Conservation (phyloP, 2,329 filamentous ascomycete species). For the Colletotrichum caudatum region DNA sequence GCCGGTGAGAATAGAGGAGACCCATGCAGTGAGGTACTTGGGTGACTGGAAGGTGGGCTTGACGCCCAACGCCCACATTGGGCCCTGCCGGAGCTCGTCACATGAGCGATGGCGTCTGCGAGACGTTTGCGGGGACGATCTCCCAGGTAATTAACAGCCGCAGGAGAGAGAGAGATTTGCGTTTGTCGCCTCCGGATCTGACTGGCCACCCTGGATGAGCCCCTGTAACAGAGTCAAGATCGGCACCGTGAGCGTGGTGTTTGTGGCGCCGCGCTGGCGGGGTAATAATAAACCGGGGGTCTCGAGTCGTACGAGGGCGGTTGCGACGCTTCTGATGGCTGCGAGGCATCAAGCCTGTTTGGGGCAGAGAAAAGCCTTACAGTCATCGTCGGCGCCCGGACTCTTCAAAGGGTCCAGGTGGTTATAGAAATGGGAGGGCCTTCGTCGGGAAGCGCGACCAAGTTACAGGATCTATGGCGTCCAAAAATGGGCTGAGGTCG, state of each 20-base stretch:
- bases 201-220: neutral
- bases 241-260: slow-evolving; percentile 24
- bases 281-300: slow-evolving; percentile 25
- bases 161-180: neutral
- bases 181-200: slow-evolving; percentile 23
- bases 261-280: slow-evolving; percentile 10
- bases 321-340: slow-evolving; percentile 35
- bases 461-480: slow-evolving; percentile 14
- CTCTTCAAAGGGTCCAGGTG: slow-evolving; percentile 24
- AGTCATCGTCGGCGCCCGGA: neutral
- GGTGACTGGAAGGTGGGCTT: neutral
- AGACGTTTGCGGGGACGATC: slow-evolving; percentile 9
- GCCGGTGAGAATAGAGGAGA: neutral
- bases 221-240: slow-evolving; percentile 28
- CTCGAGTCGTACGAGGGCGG: slow-evolving; percentile 25
- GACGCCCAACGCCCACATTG: slow-evolving; percentile 21
- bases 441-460: slow-evolving; percentile 4
- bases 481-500: neutral
- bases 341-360: slow-evolving; percentile 32
- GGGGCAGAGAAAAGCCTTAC: slow-evolving; percentile 9
- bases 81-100: slow-evolving; percentile 25
- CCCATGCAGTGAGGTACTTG: neutral
- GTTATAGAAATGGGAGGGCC: slow-evolving; percentile 8
- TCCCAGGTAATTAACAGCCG: slow-evolving; percentile 1
- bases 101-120: slow-evolving; percentile 36